phyloP scores from a whole-genome alignment of 768 basidiomycete genomes.

The Candolleomyces aberdarensis region DNA sequence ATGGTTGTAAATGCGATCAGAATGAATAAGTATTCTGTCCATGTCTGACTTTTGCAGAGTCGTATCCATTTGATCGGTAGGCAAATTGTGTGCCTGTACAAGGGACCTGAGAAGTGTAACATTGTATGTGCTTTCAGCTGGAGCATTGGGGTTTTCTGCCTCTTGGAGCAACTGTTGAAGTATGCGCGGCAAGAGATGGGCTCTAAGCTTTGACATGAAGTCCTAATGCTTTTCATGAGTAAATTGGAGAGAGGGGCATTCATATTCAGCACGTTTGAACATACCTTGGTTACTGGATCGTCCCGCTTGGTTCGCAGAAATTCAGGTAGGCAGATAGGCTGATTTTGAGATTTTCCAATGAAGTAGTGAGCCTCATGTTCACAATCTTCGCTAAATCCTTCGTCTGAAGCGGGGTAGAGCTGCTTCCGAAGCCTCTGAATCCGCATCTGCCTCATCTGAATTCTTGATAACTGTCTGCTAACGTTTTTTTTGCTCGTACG shows the following conservation, averaged over 20 bases:
- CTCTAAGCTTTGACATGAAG: slow-evolving; percentile 30
- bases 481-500: not conserved
- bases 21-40: slow-evolving; percentile 4
- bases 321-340: not conserved
- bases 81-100: not conserved
- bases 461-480: not conserved
- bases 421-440: not conserved
- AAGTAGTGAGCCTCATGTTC: not conserved
- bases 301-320: not conserved
- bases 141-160: not conserved
- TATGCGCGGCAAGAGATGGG: slow-evolving; percentile 30
- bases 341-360: slow-evolving; percentile 1
- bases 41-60: not conserved
- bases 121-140: not conserved
- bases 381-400: not conserved
- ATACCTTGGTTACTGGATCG: not conserved
- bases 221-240: slow-evolving; percentile 4
- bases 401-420: not conserved
- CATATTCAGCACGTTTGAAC: not conserved
- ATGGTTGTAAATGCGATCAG: slow-evolving; percentile 10
- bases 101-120: no score
- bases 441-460: not conserved
- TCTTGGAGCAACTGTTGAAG: slow-evolving; percentile 2
- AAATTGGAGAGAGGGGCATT: not conserved
- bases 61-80: not conserved